phyloP scores from a whole-genome alignment of 1,139 yeast species.

The Suhomyces coccinellae region DNA sequence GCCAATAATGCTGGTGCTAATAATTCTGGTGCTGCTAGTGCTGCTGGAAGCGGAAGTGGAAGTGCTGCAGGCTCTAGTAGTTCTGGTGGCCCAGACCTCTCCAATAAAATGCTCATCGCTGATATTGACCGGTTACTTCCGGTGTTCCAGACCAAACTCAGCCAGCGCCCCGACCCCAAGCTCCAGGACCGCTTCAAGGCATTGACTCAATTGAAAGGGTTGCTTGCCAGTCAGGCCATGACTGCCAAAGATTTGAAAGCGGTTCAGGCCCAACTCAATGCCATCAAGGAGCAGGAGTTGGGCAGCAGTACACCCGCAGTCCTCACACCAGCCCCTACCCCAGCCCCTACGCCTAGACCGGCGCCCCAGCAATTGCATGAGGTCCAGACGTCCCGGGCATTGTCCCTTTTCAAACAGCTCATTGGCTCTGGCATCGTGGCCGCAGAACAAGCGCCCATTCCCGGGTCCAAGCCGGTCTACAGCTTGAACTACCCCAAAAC shows the following conservation, averaged over 20 bases:
- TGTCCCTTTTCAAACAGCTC: slow-evolving; percentile 31
- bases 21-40: too few species aligned
- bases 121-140: slow-evolving; percentile 49
- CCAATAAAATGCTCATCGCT: slow-evolving; percentile 36
- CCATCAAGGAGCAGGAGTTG: slow-evolving; percentile 39
- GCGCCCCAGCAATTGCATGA: slow-evolving; percentile 12
- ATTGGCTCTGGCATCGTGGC: slow-evolving; percentile 40
- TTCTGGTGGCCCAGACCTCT: slow-evolving; percentile 2
- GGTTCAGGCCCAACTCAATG: slow-evolving; percentile 37
- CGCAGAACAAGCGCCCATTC: slow-evolving; percentile 45
- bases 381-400: slow-evolving; percentile 8
- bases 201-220: slow-evolving; percentile 41
- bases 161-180: slow-evolving; percentile 33
- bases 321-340: slow-evolving; percentile 12
- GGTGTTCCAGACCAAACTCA: slow-evolving; percentile 34
- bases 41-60: too few species aligned
- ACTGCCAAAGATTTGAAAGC: slow-evolving; percentile 44
- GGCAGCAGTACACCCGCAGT: slow-evolving; percentile 17
- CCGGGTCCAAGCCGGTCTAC: slow-evolving; percentile 43
- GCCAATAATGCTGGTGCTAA: too few species aligned
- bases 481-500: slow-evolving; percentile 38
- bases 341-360: slow-evolving; percentile 9
- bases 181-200: slow-evolving; percentile 42
- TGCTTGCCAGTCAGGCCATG: slow-evolving; percentile 41
- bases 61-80: too few species aligned